Evolutionary conservation across 768 basidiomycete genomes (phyloP), one percentile per base, ranked within the genome.

Genomic region (Galerina marginata): DNA sequence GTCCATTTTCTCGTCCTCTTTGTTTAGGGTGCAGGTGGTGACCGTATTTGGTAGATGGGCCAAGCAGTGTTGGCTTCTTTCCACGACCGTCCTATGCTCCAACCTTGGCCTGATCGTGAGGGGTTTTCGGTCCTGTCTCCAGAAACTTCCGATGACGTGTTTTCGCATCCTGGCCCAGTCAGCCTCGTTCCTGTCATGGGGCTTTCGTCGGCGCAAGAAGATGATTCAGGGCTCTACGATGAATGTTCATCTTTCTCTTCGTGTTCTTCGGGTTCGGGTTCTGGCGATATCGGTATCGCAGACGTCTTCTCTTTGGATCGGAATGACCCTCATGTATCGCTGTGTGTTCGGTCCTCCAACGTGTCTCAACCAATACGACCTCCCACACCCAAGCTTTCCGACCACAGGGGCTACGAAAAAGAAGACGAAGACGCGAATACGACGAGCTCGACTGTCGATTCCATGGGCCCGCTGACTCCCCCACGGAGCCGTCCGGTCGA

Each of bases 31-130:
- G 29, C 29, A 33, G 29, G 29, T 33, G 29, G 29, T 39, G 1
- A 50, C 7, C 14, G 29, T 14, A 7, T 2, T 20, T 26, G 33
- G 11, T 45, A 72, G 70, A 60, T 55, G 51, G 72, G 71, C 10
- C 73, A 72, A 51, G 70, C 60, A 6, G 70, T 71, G 63, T 61
- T 61, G n/a, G 61, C 67, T 1, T 69, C 65, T 38, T 62, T 75
- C 16, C 48, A 56, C 4, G 61, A 62, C 47, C 40, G 47, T 20
- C 64, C 66, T 20, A 29, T 40, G 5, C 20, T 64, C 40, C 47
- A 59, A 38, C 69, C 67, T 11, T 46, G 39, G 9, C 69, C 67
- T 6, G 66, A 65, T 7, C 52, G 23, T 9, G 48, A 62, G 39
- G 70, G 71, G 7, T 71, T 74, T 52, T 65, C 64, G 11, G 65